A percentile compares a stretch with the other conserved stretches of the same genome.
These are phyloP conservation scores for Ampelomyces quisqualis DNA, from an alignment of 2,329 filamentous ascomycete species.

Conservation along the genomic window DNA sequence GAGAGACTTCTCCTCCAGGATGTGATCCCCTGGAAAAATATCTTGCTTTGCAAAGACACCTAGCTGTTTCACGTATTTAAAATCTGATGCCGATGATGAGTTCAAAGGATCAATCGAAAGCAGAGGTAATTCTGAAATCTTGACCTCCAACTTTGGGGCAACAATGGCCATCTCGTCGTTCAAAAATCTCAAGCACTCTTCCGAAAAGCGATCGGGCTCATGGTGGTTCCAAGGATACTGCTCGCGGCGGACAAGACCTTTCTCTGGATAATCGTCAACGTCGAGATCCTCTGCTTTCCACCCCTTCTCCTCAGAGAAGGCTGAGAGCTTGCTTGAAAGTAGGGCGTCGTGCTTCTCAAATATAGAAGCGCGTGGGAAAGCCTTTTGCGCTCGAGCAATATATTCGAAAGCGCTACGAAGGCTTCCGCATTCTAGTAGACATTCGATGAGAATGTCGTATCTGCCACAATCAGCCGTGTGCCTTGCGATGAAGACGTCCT, in stretches of 20 bases:
- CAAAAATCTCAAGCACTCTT: slow-evolving; percentile 62
- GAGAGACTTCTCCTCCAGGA: slow-evolving; percentile 80
- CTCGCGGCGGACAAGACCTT: slow-evolving; percentile 66
- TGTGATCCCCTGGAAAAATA: slow-evolving; percentile 71
- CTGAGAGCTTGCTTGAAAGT: slow-evolving; percentile 44
- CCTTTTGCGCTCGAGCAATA: slow-evolving; percentile 60
- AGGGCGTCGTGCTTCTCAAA: slow-evolving; percentile 57
- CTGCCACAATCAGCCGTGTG: slow-evolving; percentile 19
- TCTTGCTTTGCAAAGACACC: slow-evolving; percentile 87
- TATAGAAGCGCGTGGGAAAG: slow-evolving; percentile 57
- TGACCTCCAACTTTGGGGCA: slow-evolving; percentile 80
- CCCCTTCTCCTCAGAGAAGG: slow-evolving; percentile 26
- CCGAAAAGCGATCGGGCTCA: slow-evolving; percentile 59
- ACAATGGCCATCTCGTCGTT: slow-evolving; percentile 69
- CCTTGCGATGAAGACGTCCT: neutral
- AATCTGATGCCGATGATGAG: slow-evolving; percentile 51
- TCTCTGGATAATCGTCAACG: slow-evolving; percentile 63
- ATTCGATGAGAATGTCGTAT: slow-evolving; percentile 48
- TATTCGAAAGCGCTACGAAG: slow-evolving; percentile 68
- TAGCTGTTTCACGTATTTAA: slow-evolving; percentile 69
- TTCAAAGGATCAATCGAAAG: slow-evolving; percentile 52
- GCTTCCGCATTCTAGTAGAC: slow-evolving; percentile 63
- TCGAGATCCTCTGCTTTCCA: slow-evolving; percentile 47
- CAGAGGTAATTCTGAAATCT: slow-evolving; percentile 72
- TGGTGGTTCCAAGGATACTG: slow-evolving; percentile 64